These are phyloP conservation scores for Leccinum variicolor DNA, from an alignment of 768 basidiomycete species.

Conservation along the genomic window DNA sequence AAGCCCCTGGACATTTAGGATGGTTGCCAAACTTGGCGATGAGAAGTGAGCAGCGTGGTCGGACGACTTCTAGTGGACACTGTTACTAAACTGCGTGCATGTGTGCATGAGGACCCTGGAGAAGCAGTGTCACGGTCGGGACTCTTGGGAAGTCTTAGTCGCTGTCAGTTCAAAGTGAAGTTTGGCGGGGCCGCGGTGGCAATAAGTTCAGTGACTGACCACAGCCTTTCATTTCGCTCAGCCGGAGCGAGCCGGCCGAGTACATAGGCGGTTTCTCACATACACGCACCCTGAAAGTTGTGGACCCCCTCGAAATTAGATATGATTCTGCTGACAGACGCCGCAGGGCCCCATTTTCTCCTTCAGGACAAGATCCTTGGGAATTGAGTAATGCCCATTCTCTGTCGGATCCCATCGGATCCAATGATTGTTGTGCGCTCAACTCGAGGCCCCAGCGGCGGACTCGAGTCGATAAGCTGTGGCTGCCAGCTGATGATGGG, in stretches of 20 bases:
- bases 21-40: not conserved
- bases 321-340: not conserved
- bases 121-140: not conserved
- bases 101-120: not conserved
- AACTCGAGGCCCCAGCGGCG: not conserved
- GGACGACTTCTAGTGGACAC: not conserved
- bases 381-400: not conserved
- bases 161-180: not conserved
- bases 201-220: conserved; percentile 1
- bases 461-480: not conserved
- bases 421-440: not conserved
- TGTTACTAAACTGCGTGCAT: not conserved
- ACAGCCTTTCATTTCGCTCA: not conserved
- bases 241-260: not conserved
- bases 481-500: not conserved
- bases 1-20: not conserved
- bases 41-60: not conserved
- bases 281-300: not conserved
- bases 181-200: conserved; percentile 4
- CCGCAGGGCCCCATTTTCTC: not conserved
- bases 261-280: not conserved
- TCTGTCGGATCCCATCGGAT: not conserved
- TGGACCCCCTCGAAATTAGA: conserved; percentile 4
- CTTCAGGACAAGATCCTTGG: not conserved
- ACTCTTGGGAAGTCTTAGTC: not conserved